phyloP scores from a whole-genome alignment of 352 stramenopile species.

The Pythium graminicola region DNA sequence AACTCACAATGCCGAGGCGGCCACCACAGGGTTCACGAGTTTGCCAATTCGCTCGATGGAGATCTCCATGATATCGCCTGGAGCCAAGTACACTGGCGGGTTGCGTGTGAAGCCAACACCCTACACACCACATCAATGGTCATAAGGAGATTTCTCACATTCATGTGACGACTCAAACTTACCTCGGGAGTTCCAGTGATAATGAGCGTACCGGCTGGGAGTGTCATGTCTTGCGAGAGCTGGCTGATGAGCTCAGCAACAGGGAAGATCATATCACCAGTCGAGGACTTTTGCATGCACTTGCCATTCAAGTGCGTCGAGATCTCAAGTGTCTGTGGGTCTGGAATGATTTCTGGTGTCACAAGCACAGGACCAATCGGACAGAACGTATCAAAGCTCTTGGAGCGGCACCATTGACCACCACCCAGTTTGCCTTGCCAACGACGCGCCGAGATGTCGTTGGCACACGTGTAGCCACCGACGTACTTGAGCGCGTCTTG shows the following conservation, averaged over 20 bases:
- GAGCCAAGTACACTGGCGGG: conserved; percentile 77
- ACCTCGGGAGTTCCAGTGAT: conserved; percentile 88
- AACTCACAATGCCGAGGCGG: conserved; percentile 53
- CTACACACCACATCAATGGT: conserved; percentile 15
- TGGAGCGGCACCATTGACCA: conserved; percentile 84
- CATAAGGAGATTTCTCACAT: neutral
- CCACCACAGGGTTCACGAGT: conserved; percentile 78
- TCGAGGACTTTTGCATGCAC: conserved; percentile 84
- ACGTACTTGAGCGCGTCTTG: conserved; percentile 82
- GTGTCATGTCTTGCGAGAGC: conserved; percentile 84
- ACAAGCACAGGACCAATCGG: conserved; percentile 84
- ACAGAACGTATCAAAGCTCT: conserved; percentile 90
- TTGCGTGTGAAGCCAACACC: conserved; percentile 85
- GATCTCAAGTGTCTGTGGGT: conserved; percentile 74
- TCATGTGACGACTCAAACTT: neutral
- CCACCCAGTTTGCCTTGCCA: conserved; percentile 85
- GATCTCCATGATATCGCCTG: conserved; percentile 87
- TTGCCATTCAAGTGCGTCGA: conserved; percentile 77
- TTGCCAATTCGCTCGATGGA: conserved; percentile 88
- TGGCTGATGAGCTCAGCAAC: conserved; percentile 85
- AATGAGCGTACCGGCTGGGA: conserved; percentile 84
- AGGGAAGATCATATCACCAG: conserved; percentile 89
- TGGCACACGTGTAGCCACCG: conserved; percentile 82
- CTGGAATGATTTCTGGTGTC: conserved; percentile 57
- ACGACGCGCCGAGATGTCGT: conserved; percentile 83